A percentile compares a stretch with the other conserved stretches of the same genome.
Evolutionary conservation across 2,329 filamentous ascomycete genomes (phyloP).

Genomic region (Talaromyces pinophilus): DNA sequence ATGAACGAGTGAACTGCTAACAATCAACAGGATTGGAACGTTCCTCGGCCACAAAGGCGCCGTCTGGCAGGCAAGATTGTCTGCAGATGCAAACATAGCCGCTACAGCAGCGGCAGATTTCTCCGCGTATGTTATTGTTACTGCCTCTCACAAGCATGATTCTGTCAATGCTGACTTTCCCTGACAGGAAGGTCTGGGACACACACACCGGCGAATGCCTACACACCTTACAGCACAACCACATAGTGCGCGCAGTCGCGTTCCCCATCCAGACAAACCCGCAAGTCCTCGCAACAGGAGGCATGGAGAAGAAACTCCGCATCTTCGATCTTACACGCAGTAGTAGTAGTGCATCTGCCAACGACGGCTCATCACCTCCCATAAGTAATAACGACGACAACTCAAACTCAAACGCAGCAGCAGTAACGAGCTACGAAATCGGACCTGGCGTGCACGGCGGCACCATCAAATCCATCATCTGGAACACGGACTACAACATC

Average conservation of each 20-base stretch:
- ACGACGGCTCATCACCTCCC: conserved; percentile 28
- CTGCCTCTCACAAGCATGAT: conserved; percentile 27
- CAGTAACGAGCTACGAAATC: conserved; percentile 75
- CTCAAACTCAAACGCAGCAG: conserved; percentile 38
- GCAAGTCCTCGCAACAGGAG: conserved; percentile 84
- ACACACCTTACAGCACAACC: conserved; percentile 83
- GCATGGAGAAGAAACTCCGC: conserved; percentile 93
- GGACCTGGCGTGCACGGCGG: conserved; percentile 79
- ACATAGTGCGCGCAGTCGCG: conserved; percentile 91
- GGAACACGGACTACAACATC: conserved; percentile 84
- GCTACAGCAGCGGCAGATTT: conserved; percentile 96
- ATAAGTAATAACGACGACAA: conserved; percentile 27
- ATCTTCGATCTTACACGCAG: conserved; percentile 81
- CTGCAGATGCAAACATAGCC: conserved; percentile 80
- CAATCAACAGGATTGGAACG: conserved; percentile 72
- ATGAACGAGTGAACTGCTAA: conserved; percentile 10
- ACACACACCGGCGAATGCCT: conserved; percentile 90
- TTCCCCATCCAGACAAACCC: conserved; percentile 79
- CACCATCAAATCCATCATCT: conserved; percentile 94
- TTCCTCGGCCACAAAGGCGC: conserved; percentile 98
- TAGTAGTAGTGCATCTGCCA: conserved; percentile 31
- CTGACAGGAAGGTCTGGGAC: conserved; percentile 85
- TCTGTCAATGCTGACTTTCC: neutral
- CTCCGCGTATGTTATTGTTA: conserved; percentile 66
- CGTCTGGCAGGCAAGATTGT: conserved; percentile 93